Evolutionary conservation across 345 rosid species (phyloP), one percentile per base, ranked within the genome.

Genomic region (Sonneratia alba): DNA sequence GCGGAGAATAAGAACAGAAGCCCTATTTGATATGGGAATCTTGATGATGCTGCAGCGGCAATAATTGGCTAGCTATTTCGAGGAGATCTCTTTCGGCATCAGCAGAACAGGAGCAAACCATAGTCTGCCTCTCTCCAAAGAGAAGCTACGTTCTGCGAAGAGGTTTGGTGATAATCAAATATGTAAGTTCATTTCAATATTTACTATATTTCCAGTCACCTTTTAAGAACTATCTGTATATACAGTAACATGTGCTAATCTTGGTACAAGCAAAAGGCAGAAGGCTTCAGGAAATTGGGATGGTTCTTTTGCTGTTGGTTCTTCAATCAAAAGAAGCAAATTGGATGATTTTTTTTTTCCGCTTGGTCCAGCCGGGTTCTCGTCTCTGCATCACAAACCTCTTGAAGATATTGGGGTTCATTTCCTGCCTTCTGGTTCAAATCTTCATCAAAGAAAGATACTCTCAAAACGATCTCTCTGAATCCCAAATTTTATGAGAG

Each of bases 1-100:
- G 16, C 3, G 18, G 18, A 3, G 43, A n/a, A 22, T 4, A 0
- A 22, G 43, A 40, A 2, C 13, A 6, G 15, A 47, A 70, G 66
- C 66, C 40, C 67, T 43, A 57, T 72, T 65, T 69, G 72, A 73
- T 70, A 43, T 90, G 93, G 71, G 97, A 91, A 91, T 91, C 97
- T 84, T 91, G 97, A 91, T 91, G 97, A 91, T 89, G 94, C 92
- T 91, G 94, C 94, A 91, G 88, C 88, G 83, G 89, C 94, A 77
- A 86, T 89, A 77, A 81, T 76, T 85, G 87, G 81, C 91, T 91
- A 68, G 19, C 21, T 37, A 18, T 8, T 67, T 55, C 73, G 34
- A 24, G 45, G 63, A 75, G 11, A 27, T 27, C 40, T 22, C 56
- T 68, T 76, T 63, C 70, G 7, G 63, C 63, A n/a, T n/a, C 32